Base-by-base conservation (phyloP, 192 early-diverging fungal genomes). In the Umbelopsis sp. region DNA sequence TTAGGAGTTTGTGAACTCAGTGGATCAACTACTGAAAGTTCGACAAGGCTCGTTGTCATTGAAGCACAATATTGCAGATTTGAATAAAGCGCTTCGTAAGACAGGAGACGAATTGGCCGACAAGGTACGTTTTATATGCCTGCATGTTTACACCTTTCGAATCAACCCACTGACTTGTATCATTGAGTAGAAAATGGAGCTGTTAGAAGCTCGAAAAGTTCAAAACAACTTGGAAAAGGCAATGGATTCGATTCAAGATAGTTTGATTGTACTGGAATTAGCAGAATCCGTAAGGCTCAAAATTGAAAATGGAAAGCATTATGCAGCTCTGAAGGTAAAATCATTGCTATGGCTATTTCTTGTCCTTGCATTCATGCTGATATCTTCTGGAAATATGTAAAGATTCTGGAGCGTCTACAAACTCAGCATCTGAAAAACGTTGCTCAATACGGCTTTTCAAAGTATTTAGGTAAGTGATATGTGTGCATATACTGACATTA, bases 1-100 rank as follows among this genome's bases (percentile, higher is more conserved):
- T 4, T 74, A 93, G 92, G 94, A 96, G 82, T 96, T 96, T 74
- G 91, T 95, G 3, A 92, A 96, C 72, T 92, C 94, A 0, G 95
- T 99, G 5, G 97, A 97, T 59, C 95, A 98, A 74, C 87, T 99
- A 31, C 85, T 99, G 51, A 96, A 97, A 83, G 96, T 99, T 21
- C 87, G 97, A 24, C 87, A 91, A 73, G 95, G 91, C 45, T 93
- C 98, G 0, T 87, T 90, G 0, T 86, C 90, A 51, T 83, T 98
- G 45, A 95, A 95, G 71, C 83, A 88, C 69, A 94, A 94, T 73
- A 91, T 99, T 45, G 82, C 90, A 9, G 88, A 88, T 26, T 88
- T 99, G 34, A 98, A 98, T 75, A 77, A 83, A 3, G 89, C 96
- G 70, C 81, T 98, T 45, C 96, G 98, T 73, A 70, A 78, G 10